These are phyloP conservation scores for Fusarium anthophilum DNA, from an alignment of 2,329 filamentous ascomycete species.

Conservation along the genomic window DNA sequence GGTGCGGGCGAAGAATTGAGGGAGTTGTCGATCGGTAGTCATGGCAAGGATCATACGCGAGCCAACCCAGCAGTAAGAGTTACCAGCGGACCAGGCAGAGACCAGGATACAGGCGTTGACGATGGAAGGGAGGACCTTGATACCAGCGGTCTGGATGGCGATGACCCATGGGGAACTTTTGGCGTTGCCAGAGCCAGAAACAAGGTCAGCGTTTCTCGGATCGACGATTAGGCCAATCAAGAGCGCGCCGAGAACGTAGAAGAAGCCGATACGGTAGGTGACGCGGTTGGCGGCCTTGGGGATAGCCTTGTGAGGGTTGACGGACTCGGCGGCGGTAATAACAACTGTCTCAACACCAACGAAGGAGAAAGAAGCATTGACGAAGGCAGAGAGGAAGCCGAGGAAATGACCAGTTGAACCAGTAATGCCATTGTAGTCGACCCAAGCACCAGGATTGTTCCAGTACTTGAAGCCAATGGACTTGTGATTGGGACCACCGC, in stretches of 20 bases:
- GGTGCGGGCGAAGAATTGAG: conserved; percentile 67
- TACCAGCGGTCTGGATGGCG: conserved; percentile 73
- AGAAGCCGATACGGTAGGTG: conserved; percentile 67
- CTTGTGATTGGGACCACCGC: conserved; percentile 62
- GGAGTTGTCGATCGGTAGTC: conserved; percentile 72
- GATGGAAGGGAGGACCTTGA: conserved; percentile 69
- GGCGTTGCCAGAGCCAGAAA: conserved; percentile 49
- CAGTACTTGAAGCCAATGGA: conserved; percentile 55
- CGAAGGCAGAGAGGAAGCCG: conserved; percentile 63
- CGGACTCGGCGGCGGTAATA: conserved; percentile 69
- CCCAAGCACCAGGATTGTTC: conserved; percentile 56
- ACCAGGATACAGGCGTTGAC: conserved; percentile 75
- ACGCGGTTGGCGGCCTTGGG: conserved; percentile 69
- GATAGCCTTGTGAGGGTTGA: conserved; percentile 69
- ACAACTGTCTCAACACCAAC: conserved; percentile 51
- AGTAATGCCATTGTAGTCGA: conserved; percentile 54
- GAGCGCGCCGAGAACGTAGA: conserved; percentile 67
- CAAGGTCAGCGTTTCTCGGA: conserved; percentile 69
- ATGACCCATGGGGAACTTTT: conserved; percentile 72
- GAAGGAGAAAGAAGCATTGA: conserved; percentile 66
- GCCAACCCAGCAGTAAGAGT: conserved; percentile 62
- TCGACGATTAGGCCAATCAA: conserved; percentile 68
- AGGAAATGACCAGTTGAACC: conserved; percentile 63
- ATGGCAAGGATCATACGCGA: conserved; percentile 77
- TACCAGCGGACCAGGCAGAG: conserved; percentile 70